Conservation (phyloP, 495 filamentous ascomycete species). For the Penicillium silybi region DNA sequence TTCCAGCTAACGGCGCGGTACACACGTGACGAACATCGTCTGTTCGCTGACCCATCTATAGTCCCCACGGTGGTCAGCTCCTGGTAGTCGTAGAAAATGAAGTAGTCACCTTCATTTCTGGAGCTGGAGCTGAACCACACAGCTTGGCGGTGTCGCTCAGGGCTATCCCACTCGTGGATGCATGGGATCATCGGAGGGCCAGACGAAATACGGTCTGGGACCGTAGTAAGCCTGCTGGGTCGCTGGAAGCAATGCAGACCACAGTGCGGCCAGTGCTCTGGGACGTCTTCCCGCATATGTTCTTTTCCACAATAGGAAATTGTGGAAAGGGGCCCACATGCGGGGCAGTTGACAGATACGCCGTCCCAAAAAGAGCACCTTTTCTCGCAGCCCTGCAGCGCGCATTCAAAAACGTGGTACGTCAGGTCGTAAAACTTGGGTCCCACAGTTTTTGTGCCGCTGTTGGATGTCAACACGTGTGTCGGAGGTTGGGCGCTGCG, state of each 20-base stretch:
- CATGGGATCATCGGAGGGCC: conserved; percentile 27
- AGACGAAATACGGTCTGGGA: conserved; percentile 13
- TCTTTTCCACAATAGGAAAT: conserved; percentile 38
- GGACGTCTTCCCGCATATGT: conserved; percentile 35
- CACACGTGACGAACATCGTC: conserved; percentile 26
- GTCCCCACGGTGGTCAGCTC: not conserved
- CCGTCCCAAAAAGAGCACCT: conserved; percentile 52
- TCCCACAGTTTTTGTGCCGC: not conserved
- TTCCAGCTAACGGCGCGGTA: conserved; percentile 16
- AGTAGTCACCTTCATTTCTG: conserved; percentile 31
- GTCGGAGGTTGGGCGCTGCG: too few relatives aligned
- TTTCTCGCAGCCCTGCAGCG: conserved; percentile 26
- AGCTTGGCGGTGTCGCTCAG: conserved; percentile 36
- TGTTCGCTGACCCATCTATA: not conserved
- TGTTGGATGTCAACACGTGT: too few relatives aligned
- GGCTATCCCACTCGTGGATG: conserved; percentile 25
- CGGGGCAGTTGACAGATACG: conserved; percentile 33
- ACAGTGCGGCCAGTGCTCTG: conserved; percentile 34
- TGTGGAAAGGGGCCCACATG: conserved; percentile 41
- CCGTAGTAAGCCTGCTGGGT: conserved; percentile 11
- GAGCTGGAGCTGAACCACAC: conserved; percentile 24
- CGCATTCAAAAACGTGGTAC: conserved; percentile 25
- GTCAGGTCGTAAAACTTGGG: conserved; percentile 22
- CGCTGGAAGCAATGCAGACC: conserved; percentile 14
- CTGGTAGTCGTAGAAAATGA: conserved; percentile 33